phyloP scores from a whole-genome alignment of 2,329 filamentous ascomycete species.

The Aspergillus aculeatus region DNA sequence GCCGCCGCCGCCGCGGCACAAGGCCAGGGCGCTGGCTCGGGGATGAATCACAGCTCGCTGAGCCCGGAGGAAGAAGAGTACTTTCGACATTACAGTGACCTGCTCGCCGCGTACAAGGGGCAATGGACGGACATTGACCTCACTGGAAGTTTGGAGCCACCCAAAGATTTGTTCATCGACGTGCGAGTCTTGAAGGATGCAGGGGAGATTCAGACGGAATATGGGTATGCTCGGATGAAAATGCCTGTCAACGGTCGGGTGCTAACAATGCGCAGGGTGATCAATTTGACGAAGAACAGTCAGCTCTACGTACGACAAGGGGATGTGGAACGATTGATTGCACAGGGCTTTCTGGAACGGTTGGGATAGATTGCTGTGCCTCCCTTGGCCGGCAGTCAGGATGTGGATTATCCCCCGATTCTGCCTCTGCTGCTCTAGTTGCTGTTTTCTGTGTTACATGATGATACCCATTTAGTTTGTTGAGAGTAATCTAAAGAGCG shows the following conservation, averaged over 20 bases:
- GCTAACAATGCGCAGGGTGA: slow-evolving; percentile 61
- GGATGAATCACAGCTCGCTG: slow-evolving; percentile 64
- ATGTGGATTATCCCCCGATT: neutral
- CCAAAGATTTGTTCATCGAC: slow-evolving; percentile 94
- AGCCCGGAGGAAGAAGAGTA: slow-evolving; percentile 98
- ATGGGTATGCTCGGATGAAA: slow-evolving; percentile 65
- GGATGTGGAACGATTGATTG: slow-evolving; percentile 90
- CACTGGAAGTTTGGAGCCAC: slow-evolving; percentile 88
- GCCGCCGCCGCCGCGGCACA: slow-evolving; percentile 28
- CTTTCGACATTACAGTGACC: slow-evolving; percentile 83
- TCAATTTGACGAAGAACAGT: slow-evolving; percentile 95
- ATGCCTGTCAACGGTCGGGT: slow-evolving; percentile 2
- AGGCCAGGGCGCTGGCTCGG: neutral
- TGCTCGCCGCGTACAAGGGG: slow-evolving; percentile 94
- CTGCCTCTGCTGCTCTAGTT: neutral
- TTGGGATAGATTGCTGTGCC: slow-evolving; percentile 60
- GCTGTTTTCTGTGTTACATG: slow-evolving; percentile 16
- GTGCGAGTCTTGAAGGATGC: slow-evolving; percentile 94
- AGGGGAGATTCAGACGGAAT: slow-evolving; percentile 98
- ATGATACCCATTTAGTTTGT: slow-evolving; percentile 19
- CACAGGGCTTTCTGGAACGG: slow-evolving; percentile 91
- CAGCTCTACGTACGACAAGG: slow-evolving; percentile 96
- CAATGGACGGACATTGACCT: slow-evolving; percentile 98
- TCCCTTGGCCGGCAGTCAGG: neutral
- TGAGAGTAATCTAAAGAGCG: slow-evolving; percentile 3